Evolutionary conservation across 179 eudicot species (phyloP).

Genomic region (Beta lomatogona): DNA sequence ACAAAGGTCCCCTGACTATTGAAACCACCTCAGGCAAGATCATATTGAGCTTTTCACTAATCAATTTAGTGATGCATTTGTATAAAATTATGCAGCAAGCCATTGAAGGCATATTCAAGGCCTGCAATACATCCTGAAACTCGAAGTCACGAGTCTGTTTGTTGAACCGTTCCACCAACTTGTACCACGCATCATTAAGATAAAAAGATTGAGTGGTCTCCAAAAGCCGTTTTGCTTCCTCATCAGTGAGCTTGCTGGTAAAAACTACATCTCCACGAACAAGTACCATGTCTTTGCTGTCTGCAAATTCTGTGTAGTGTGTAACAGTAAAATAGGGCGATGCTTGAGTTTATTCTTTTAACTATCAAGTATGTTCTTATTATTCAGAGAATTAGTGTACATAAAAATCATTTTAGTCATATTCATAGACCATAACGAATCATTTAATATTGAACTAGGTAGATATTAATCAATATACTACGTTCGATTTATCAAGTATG

Average conservation of each 20-base stretch:
- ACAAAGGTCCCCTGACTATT: no score
- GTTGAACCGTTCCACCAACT: conserved; percentile 82
- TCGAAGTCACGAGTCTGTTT: conserved; percentile 81
- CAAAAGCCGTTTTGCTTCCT: conserved; percentile 82
- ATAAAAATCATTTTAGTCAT: no score
- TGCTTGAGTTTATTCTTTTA: conserved; percentile 54
- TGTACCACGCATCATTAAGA: conserved; percentile 75
- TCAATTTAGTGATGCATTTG: no score
- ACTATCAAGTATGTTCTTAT: no score
- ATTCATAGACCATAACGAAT: no score
- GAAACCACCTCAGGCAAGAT: no score
- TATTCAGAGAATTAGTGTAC: no score
- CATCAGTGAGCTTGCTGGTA: conserved; percentile 73
- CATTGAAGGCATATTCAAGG: conserved; percentile 51
- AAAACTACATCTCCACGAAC: conserved; percentile 82
- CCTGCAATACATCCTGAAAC: conserved; percentile 84
- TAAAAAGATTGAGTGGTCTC: conserved; percentile 85
- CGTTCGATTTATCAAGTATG: no score
- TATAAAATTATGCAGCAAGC: no score
- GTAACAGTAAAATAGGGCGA: conserved; percentile 79
- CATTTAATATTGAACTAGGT: no score
- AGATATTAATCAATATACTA: no score
- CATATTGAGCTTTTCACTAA: no score
- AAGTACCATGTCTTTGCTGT: conserved; percentile 78
- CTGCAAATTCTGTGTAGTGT: conserved; percentile 81